Evolutionary conservation across 495 filamentous ascomycete species (phyloP).

Genomic region (Platismatia glauca): DNA sequence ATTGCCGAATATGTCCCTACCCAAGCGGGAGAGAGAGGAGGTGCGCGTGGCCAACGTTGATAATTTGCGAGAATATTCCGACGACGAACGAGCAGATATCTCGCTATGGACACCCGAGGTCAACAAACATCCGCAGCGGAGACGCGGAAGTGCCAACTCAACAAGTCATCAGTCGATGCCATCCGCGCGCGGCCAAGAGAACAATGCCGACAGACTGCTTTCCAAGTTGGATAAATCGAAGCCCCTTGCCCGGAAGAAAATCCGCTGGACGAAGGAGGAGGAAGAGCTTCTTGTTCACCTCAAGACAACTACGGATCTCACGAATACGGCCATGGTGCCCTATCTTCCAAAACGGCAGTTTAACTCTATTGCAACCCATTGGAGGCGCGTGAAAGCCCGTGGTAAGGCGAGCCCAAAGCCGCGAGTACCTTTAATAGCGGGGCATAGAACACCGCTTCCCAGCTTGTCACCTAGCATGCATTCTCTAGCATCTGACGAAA

Average conservation of each 20-base stretch:
- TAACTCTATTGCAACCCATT: slow-evolving; percentile 1
- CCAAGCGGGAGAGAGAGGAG: background rate
- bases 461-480: background rate
- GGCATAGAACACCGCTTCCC: background rate
- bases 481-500: background rate
- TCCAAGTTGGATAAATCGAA: background rate
- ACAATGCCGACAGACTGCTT: background rate
- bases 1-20: background rate
- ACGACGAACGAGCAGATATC: background rate
- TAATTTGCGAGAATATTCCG: background rate
- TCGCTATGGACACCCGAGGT: slow-evolving; percentile 11
- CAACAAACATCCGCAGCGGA: background rate
- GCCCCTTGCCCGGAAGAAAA: background rate
- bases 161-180: background rate
- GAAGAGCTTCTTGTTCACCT: slow-evolving; percentile 10
- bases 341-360: slow-evolving; percentile 11
- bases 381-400: background rate
- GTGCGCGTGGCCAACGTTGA: background rate
- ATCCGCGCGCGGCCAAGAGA: background rate
- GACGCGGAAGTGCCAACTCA: background rate
- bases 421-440: background rate
- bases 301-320: slow-evolving; percentile 1
- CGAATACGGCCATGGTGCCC: background rate
- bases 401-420: background rate
- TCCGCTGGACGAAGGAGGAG: slow-evolving; percentile 12